Conservation (phyloP, 371 early-diverging fungal genomes). For the Rhizomucor pusillus region DNA sequence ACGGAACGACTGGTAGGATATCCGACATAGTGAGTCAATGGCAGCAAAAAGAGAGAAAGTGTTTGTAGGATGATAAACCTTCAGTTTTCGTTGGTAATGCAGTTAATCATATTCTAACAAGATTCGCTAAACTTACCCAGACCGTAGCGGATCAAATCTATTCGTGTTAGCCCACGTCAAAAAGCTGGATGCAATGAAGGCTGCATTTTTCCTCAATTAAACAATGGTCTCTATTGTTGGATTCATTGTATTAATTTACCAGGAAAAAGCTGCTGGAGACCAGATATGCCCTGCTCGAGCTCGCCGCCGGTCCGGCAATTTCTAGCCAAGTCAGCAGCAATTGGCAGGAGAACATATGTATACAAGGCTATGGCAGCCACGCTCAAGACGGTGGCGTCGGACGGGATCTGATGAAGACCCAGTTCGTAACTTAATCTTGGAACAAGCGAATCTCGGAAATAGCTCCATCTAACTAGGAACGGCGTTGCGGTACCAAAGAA, state of each 20-base stretch:
- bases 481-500: conserved; percentile 1
- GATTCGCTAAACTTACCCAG: conserved; percentile 7
- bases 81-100: too few relatives aligned
- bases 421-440: background rate
- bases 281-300: conserved; percentile 1
- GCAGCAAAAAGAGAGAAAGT: conserved; percentile 11
- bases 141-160: conserved; percentile 17
- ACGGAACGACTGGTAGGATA: background rate
- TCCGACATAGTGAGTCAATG: conserved; percentile 8
- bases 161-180: conserved; percentile 23
- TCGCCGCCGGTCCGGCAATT: background rate
- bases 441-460: conserved; percentile 11
- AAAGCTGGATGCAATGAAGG: conserved; percentile 12
- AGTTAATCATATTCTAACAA: background rate
- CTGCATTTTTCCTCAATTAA: conserved; percentile 5
- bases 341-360: conserved; percentile 2
- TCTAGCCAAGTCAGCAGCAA: background rate
- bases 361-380: conserved; percentile 9
- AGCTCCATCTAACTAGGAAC: conserved; percentile 7
- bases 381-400: conserved; percentile 8
- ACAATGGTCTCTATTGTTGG: background rate
- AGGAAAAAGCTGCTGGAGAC: conserved; percentile 12
- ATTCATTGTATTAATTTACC: conserved; percentile 10
- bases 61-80: background rate
- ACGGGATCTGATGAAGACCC: conserved; percentile 1